Conservation (phyloP, 2,329 filamentous ascomycete genomes). For the Clonostachys chloroleuca region DNA sequence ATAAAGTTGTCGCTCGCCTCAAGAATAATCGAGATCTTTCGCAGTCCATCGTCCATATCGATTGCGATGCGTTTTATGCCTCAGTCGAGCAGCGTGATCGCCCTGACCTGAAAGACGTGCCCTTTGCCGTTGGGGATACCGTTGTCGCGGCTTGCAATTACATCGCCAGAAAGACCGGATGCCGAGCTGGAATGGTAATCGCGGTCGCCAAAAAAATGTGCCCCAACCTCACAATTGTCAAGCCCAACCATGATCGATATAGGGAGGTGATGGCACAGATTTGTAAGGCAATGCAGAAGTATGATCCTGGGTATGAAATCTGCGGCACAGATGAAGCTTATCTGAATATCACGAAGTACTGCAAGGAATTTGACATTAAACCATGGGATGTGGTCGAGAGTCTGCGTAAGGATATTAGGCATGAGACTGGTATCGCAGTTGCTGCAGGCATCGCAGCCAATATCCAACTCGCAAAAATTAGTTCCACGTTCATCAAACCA, state of each 20-base stretch:
- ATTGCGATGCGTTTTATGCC: conserved; percentile 97
- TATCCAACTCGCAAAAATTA: conserved; percentile 90
- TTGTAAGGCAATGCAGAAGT: conserved; percentile 74
- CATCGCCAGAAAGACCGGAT: conserved; percentile 82
- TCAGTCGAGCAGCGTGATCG: conserved; percentile 83
- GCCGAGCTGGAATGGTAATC: conserved; percentile 89
- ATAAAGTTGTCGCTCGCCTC: conserved; percentile 75
- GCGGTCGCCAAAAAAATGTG: conserved; percentile 96
- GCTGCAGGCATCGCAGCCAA: conserved; percentile 95
- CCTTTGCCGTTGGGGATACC: conserved; percentile 83
- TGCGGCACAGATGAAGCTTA: conserved; percentile 97
- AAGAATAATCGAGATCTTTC: conserved; percentile 76
- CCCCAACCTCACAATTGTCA: conserved; percentile 75
- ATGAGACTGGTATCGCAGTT: conserved; percentile 78
- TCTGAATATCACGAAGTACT: conserved; percentile 89
- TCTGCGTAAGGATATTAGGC: conserved; percentile 71
- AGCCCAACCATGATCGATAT: conserved; percentile 88
- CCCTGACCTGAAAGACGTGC: conserved; percentile 79
- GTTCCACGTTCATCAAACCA: conserved; percentile 92
- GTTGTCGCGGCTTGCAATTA: conserved; percentile 77
- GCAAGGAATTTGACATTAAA: conserved; percentile 58
- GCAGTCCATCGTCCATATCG: conserved; percentile 84
- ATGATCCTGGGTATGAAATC: conserved; percentile 87
- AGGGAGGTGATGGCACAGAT: conserved; percentile 85
- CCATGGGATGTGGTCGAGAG: conserved; percentile 73